These are phyloP conservation scores for Pinus taeda DNA, from an alignment of 75 land plant genomes.

Conservation along the genomic window DNA sequence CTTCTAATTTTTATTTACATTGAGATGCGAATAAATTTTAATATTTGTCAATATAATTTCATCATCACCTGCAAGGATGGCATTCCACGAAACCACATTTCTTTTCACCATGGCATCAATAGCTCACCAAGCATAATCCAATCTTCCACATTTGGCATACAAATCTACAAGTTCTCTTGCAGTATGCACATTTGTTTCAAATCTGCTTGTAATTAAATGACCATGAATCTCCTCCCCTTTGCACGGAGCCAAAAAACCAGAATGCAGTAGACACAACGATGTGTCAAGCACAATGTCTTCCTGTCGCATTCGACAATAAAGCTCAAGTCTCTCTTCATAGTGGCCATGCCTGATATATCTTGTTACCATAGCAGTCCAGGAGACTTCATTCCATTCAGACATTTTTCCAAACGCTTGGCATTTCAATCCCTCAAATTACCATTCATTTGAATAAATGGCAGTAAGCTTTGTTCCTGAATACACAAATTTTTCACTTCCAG, in stretches of 20 bases:
- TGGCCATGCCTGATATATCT: constrained; percentile 25
- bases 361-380: constrained; percentile 41
- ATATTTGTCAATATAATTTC: background rate
- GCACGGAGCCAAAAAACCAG: background rate
- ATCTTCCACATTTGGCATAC: constrained; percentile 16
- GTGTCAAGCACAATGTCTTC: background rate
- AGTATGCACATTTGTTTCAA: constrained; percentile 16
- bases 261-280: background rate
- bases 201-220: constrained; percentile 1
- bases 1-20: too few relatives aligned
- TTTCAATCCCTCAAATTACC: constrained; percentile 10
- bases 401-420: constrained; percentile 37
- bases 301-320: constrained; percentile 1
- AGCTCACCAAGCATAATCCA: constrained; percentile 4
- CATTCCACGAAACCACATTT: constrained; percentile 17
- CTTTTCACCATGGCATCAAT: constrained; percentile 8
- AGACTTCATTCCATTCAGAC: constrained; percentile 29
- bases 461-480: background rate
- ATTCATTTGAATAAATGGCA: constrained; percentile 9
- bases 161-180: constrained; percentile 7
- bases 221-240: constrained; percentile 10
- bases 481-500: background rate
- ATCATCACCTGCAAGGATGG: constrained; percentile 19
- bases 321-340: constrained; percentile 21
- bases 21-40: too few relatives aligned